Evolutionary conservation across 345 rosid species (phyloP), one percentile per base, ranked within the genome.

Genomic region (Capsella bursapastoris): DNA sequence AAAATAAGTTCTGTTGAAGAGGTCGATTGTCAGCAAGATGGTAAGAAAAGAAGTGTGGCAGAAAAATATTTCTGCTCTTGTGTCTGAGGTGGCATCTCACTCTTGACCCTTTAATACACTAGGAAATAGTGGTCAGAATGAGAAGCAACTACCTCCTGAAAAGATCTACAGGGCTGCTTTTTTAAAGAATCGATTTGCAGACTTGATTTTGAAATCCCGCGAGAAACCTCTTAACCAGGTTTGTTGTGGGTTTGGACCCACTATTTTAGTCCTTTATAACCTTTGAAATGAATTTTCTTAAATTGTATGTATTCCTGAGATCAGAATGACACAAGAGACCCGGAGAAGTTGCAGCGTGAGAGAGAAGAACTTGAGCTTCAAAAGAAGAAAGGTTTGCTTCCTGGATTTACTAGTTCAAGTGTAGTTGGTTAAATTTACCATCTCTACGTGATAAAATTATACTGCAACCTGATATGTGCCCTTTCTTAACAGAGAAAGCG

Each of bases 61-160:
- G 78, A 66, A 78, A 78, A 83, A 83, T 71, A 79, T 66, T 67
- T 58, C 82, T 72, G 80, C 79, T 79, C 84, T 80, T 77, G 27
- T 83, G 78, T 84, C 65, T 83, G 85, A 75, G 87, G 77, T 78
- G 71, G 81, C 78, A 74, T 82, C 88, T 90, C 82, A 90, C 78
- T 74, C 82, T 57, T 70, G 79, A 81, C 82, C 83, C 66, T 44
- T 86, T 85, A 79, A 80, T 70, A 75, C 79, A 80, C 68, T 84
- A 92, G 98, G 85, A 88, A 89, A 88, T 87, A 87, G 79, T 83
- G 86, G 86, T 84, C 89, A 88, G 81, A 78, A 86, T 73, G 90
- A 82, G 83, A 93, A 91, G 86, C 93, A 85, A 78, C 88, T 88
- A 86, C 92, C 98, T 81, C 92, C 97, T 1, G 90, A 89, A 50